These are phyloP conservation scores for Zygosaccharomyces pseudorouxii DNA, from an alignment of 805 yeast species.

Conservation along the genomic window DNA sequence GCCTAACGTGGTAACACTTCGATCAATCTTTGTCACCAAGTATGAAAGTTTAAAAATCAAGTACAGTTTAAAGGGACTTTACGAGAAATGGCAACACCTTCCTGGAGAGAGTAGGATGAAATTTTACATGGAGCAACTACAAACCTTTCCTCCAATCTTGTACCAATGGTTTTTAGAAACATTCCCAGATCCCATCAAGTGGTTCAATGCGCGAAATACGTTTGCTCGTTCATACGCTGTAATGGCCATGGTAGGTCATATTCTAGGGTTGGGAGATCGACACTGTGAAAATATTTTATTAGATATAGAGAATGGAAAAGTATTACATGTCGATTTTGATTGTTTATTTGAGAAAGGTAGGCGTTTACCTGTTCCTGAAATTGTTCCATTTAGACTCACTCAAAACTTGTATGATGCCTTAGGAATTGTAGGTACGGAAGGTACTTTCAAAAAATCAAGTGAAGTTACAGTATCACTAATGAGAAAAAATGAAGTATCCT, in stretches of 20 bases:
- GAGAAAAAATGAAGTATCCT: conserved; percentile 71
- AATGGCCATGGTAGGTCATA: conserved; percentile 95
- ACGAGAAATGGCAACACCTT: conserved; percentile 26
- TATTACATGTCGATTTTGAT: conserved; percentile 93
- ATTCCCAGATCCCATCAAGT: conserved; percentile 82
- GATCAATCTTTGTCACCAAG: conserved; percentile 50
- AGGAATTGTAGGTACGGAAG: conserved; percentile 87
- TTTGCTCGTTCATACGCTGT: conserved; percentile 84
- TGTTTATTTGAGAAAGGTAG: conserved; percentile 83
- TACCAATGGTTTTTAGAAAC: conserved; percentile 84
- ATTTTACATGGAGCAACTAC: conserved; percentile 27
- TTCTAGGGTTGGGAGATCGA: conserved; percentile 92
- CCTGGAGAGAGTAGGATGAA: conserved; percentile 25
- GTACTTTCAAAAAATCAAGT: conserved; percentile 77
- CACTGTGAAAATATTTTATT: conserved; percentile 89
- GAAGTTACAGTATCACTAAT: conserved; percentile 75
- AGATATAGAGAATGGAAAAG: conserved; percentile 66
- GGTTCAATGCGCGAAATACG: conserved; percentile 76
- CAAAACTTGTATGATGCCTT: conserved; percentile 84
- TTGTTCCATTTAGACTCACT: conserved; percentile 91
- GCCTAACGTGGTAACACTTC: conserved; percentile 64
- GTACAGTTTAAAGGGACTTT: conserved; percentile 23
- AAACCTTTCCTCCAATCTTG: conserved; percentile 59
- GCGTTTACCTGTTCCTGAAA: conserved; percentile 78
- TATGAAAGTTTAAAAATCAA: conserved; percentile 41